phyloP scores from a whole-genome alignment of 2,329 filamentous ascomycete species.

The Xylaria sp. region DNA sequence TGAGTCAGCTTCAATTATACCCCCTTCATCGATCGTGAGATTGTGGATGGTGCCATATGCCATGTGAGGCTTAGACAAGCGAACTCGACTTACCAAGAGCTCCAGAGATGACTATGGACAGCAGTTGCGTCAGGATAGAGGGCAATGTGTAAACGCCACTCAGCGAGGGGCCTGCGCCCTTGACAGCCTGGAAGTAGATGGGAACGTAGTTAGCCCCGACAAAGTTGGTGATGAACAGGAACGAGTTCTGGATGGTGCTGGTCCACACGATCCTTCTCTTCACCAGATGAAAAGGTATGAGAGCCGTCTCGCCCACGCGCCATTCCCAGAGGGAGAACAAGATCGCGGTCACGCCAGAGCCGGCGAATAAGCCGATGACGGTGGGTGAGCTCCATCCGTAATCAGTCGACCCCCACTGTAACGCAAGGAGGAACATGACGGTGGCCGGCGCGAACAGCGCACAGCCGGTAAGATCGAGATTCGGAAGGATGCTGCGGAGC shows the following conservation, averaged over 20 bases:
- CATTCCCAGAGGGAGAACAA: slow-evolving; percentile 41
- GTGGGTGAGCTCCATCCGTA: slow-evolving; percentile 43
- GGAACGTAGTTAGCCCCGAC: slow-evolving; percentile 16
- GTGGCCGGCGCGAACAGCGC: slow-evolving; percentile 45
- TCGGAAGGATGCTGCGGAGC: slow-evolving; percentile 19
- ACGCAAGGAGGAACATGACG: slow-evolving; percentile 47
- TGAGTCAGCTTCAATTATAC: slow-evolving; percentile 3
- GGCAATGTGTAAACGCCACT: slow-evolving; percentile 23
- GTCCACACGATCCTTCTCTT: slow-evolving; percentile 36
- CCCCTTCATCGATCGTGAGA: not conserved
- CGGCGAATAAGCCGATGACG: slow-evolving; percentile 41
- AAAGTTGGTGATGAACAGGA: slow-evolving; percentile 5
- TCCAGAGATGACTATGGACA: slow-evolving; percentile 1
- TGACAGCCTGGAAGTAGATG: slow-evolving; percentile 28
- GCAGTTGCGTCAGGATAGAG: slow-evolving; percentile 1
- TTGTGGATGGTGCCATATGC: not conserved
- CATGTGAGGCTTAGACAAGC: not conserved
- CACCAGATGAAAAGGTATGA: slow-evolving; percentile 38
- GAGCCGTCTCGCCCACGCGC: slow-evolving; percentile 38
- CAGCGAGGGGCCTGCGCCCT: slow-evolving; percentile 10
- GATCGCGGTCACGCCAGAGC: slow-evolving; percentile 32
- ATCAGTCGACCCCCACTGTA: slow-evolving; percentile 45
- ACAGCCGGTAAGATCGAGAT: slow-evolving; percentile 35
- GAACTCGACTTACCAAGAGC: slow-evolving; percentile 12
- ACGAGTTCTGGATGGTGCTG: slow-evolving; percentile 12